Percentiles rank a stretch among this genome's conserved stretches.
phyloP scores from a whole-genome alignment of 2,329 filamentous ascomycete species.

The Aureobasidium sp. region DNA sequence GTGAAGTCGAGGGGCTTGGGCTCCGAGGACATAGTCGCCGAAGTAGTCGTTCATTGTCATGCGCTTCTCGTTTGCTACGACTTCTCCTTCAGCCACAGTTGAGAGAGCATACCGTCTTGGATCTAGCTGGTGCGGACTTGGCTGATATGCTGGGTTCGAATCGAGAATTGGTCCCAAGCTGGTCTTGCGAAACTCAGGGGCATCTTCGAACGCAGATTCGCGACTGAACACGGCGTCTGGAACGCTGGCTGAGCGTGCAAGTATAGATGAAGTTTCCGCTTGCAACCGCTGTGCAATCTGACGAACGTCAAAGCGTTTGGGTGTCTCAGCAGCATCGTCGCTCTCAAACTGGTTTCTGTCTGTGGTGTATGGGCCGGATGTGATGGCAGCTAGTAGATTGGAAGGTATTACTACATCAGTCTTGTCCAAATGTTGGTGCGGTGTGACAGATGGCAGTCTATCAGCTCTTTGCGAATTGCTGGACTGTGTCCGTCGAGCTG shows the following conservation, averaged over 20 bases:
- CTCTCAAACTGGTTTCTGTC: neutral
- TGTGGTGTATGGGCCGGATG: neutral
- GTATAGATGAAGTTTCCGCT: neutral
- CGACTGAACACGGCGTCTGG: neutral
- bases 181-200: conserved; percentile 7
- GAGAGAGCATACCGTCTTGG: neutral
- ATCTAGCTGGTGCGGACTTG: neutral
- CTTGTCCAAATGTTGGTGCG: neutral
- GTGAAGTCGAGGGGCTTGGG: neutral
- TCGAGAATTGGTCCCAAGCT: conserved; percentile 5
- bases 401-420: conserved; percentile 10
- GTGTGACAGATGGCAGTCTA: neutral
- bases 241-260: conserved; percentile 5
- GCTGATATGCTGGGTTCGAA: neutral
- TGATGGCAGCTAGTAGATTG: neutral
- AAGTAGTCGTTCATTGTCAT: neutral
- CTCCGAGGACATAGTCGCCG: neutral
- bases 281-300: neutral
- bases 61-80: neutral
- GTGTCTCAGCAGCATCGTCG: neutral
- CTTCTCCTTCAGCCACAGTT: neutral
- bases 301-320: neutral
- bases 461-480: neutral
- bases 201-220: neutral
- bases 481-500: neutral